These are phyloP conservation scores for Metschnikowia baotianmanensis DNA, from an alignment of 805 yeast species.

Conservation along the genomic window DNA sequence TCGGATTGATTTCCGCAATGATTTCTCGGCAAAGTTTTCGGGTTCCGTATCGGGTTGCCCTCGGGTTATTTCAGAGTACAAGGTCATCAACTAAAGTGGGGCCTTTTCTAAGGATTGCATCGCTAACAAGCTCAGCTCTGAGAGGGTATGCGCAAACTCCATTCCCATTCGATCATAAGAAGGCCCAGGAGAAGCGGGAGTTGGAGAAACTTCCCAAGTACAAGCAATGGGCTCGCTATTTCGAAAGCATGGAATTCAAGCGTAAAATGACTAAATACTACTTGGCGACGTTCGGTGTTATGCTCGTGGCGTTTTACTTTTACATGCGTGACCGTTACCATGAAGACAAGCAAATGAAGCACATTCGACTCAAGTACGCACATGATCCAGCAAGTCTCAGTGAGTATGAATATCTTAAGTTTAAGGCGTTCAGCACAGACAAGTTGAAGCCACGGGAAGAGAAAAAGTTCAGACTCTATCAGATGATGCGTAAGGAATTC, in stretches of 20 bases:
- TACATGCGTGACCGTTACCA: constrained; percentile 65
- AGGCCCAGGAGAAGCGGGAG: constrained; percentile 25
- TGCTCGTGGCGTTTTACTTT: constrained; percentile 57
- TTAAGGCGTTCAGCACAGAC: constrained; percentile 58
- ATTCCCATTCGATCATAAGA: constrained; percentile 36
- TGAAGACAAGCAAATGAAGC: constrained; percentile 59
- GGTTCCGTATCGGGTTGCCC: too few relatives aligned
- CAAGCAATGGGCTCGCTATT: constrained; percentile 40
- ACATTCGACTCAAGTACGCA: constrained; percentile 37
- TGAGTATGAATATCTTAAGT: constrained; percentile 63
- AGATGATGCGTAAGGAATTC: constrained; percentile 48
- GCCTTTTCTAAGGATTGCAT: not conserved
- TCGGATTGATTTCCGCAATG: too few relatives aligned
- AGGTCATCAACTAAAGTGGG: not conserved
- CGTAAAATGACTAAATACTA: constrained; percentile 59
- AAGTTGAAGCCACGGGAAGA: constrained; percentile 63
- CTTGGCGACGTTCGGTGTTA: constrained; percentile 55
- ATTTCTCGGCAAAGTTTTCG: too few relatives aligned
- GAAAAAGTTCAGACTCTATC: constrained; percentile 57
- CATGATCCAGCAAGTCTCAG: constrained; percentile 38
- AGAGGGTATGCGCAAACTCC: constrained; percentile 26
- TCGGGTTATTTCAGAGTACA: too few relatives aligned
- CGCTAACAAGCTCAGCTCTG: not conserved
- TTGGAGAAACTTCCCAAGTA: constrained; percentile 33
- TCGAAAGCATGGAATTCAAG: constrained; percentile 55